Conservation (phyloP, 768 basidiomycete species). For the Phlegmacium glaucopus region DNA sequence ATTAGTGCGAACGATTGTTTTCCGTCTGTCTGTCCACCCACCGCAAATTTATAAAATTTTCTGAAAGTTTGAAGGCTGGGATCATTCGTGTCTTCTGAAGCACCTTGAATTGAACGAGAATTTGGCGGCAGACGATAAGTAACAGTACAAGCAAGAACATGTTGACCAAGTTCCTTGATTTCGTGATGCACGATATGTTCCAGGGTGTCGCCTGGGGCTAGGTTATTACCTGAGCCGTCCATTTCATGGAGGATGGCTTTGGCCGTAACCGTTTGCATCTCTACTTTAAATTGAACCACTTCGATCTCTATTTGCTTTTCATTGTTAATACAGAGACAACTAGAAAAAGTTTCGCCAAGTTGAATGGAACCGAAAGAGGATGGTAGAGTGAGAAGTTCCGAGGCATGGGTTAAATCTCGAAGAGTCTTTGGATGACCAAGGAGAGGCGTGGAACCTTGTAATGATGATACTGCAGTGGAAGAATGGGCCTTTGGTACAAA, state of each 20-base stretch:
- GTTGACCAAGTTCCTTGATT: slow-evolving; percentile 91
- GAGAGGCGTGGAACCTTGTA: slow-evolving; percentile 70
- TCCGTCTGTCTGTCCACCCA: slow-evolving; percentile 34
- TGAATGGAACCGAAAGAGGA: slow-evolving; percentile 84
- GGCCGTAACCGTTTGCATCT: slow-evolving; percentile 79
- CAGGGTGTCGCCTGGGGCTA: slow-evolving; percentile 57
- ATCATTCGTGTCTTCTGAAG: slow-evolving; percentile 49
- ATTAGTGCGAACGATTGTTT: not conserved
- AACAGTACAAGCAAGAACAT: slow-evolving; percentile 84
- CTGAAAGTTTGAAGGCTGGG: slow-evolving; percentile 66
- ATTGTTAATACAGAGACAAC: slow-evolving; percentile 81
- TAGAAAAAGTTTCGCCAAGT: slow-evolving; percentile 85
- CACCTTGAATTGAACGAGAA: slow-evolving; percentile 45
- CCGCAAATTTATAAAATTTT: slow-evolving; percentile 90
- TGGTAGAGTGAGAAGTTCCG: slow-evolving; percentile 78
- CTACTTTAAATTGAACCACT: slow-evolving; percentile 64
- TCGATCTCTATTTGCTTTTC: slow-evolving; percentile 62
- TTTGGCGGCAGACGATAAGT: slow-evolving; percentile 72
- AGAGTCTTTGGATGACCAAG: slow-evolving; percentile 80
- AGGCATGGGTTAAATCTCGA: slow-evolving; percentile 74
- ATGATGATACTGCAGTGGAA: slow-evolving; percentile 70
- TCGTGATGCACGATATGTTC: slow-evolving; percentile 78
- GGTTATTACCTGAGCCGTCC: slow-evolving; percentile 46
- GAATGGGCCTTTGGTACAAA: slow-evolving; percentile 55
- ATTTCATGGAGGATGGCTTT: slow-evolving; percentile 64